These are phyloP conservation scores for Suillus decipiens DNA, from an alignment of 768 basidiomycete species.

Conservation along the genomic window DNA sequence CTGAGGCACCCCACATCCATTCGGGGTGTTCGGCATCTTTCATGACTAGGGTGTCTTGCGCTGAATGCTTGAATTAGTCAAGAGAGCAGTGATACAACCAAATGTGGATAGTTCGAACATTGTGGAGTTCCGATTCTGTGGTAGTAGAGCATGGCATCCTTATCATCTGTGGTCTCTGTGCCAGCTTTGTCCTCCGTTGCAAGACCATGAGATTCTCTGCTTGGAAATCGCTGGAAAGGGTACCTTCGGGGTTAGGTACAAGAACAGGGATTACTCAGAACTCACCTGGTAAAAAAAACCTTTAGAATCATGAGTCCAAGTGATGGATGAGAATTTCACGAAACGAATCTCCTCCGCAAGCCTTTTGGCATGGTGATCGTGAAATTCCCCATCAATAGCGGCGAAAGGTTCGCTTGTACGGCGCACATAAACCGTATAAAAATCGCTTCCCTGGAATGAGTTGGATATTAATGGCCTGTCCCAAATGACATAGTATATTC, in stretches of 20 bases:
- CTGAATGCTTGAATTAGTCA: conserved; percentile 35
- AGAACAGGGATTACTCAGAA: conserved; percentile 6
- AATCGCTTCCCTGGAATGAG: conserved; percentile 65
- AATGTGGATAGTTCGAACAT: conserved; percentile 40
- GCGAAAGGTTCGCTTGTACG: conserved; percentile 60
- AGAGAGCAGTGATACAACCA: conserved; percentile 7
- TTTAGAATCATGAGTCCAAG: conserved; percentile 77
- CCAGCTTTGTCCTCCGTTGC: conserved; percentile 52
- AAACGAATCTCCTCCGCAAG: conserved; percentile 69
- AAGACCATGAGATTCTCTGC: conserved; percentile 44
- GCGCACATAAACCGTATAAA: conserved; percentile 68
- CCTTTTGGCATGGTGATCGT: conserved; percentile 50
- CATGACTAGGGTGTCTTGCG: conserved; percentile 67
- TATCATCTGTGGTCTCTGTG: conserved; percentile 61
- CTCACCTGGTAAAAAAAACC: conserved; percentile 82
- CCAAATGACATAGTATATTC: conserved; percentile 7
- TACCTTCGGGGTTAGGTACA: background rate
- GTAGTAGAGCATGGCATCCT: conserved; percentile 75
- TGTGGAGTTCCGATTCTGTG: conserved; percentile 74
- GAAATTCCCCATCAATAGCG: conserved; percentile 35
- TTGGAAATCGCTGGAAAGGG: conserved; percentile 54
- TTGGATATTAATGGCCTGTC: conserved; percentile 1
- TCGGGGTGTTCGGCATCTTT: conserved; percentile 64
- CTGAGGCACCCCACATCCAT: conserved; percentile 59
- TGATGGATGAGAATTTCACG: conserved; percentile 74